Evolutionary conservation across 768 basidiomycete species (phyloP), one percentile per base, ranked within the genome.

Genomic region (Mycena indigotica): DNA sequence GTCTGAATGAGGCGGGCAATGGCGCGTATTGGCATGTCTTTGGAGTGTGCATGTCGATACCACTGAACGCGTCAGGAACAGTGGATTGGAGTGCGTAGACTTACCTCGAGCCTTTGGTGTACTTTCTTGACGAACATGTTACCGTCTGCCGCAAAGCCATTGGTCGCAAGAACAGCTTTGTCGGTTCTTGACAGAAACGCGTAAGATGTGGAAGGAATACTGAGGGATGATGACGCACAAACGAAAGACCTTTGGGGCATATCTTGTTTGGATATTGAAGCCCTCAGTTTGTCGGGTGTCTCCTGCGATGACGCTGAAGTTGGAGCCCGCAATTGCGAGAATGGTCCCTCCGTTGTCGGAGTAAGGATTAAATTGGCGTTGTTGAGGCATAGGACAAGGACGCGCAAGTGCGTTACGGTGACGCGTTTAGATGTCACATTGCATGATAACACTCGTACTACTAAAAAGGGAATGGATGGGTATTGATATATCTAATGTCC

Each of bases 1-100:
- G 95, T 97, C 73, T 98, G 96, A 56, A 99, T 95, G 67, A 99
- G 82, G 57, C 97, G 86, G n/a, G 97, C 97, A 69, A 99, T 97
- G 24, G 95, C 88, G 61, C 89, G 88, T 32, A 99, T 82, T n/a
- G 93, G 88, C 92, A 98, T 98, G 65, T 94, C 93, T 74, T 97
- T 97, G 60, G 93, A 84, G 74, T 99, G 96, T 10, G 94, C 95
- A 73, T 98, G 95, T 55, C 89, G 85, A 74, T 98, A 99, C 95
- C 95, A 98, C 95, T 98, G 61, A 8, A 44, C 50, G 32, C 23
- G 59, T 60, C 5, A 55, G 48, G 16, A 16, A 28, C 3, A 16
- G 4, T 4, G n/a, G n/a, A 45, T 21, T 41, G 39, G 26, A n/a
- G 12, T 19, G 29, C 28, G 28, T 45, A 49, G 26, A 77, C 85